These are phyloP conservation scores for Erigeron canadensis DNA, from an alignment of 129 eudicot genomes.

Conservation along the genomic window DNA sequence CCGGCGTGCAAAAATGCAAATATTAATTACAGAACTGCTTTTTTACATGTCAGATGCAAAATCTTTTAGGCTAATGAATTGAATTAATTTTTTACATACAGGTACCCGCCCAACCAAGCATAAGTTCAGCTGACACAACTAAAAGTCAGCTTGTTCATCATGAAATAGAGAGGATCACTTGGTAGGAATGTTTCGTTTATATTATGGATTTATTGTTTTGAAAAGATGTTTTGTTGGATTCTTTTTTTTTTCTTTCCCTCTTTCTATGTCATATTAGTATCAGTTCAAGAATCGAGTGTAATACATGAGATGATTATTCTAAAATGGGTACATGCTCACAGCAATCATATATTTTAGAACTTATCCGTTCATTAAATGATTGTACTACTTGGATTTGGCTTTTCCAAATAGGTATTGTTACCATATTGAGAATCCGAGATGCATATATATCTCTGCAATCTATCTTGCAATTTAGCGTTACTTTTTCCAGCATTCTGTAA, in stretches of 20 bases:
- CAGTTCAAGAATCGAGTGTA: background rate
- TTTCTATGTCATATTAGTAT: background rate
- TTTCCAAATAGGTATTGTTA: background rate
- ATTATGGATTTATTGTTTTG: slow-evolving; percentile 17
- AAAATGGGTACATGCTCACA: background rate
- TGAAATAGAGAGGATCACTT: background rate
- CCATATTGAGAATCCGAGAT: background rate
- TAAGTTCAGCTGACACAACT: slow-evolving; percentile 5
- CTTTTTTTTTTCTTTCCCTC: background rate
- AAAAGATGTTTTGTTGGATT: slow-evolving; percentile 19
- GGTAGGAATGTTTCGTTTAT: slow-evolving; percentile 19
- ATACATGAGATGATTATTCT: slow-evolving; percentile 12
- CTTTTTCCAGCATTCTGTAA: background rate
- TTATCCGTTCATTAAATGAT: background rate
- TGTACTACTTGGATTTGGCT: background rate
- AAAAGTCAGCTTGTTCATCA: background rate
- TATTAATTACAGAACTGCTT: background rate
- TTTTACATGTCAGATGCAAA: background rate
- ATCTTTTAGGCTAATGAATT: background rate
- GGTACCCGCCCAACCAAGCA: slow-evolving; percentile 10
- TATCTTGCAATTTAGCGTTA: background rate
- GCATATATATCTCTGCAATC: background rate
- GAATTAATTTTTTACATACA: background rate
- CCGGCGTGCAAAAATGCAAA: background rate
- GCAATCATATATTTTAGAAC: slow-evolving; percentile 1